Conservation (phyloP, 2,329 filamentous ascomycete genomes). For the Fusarium acutatum region DNA sequence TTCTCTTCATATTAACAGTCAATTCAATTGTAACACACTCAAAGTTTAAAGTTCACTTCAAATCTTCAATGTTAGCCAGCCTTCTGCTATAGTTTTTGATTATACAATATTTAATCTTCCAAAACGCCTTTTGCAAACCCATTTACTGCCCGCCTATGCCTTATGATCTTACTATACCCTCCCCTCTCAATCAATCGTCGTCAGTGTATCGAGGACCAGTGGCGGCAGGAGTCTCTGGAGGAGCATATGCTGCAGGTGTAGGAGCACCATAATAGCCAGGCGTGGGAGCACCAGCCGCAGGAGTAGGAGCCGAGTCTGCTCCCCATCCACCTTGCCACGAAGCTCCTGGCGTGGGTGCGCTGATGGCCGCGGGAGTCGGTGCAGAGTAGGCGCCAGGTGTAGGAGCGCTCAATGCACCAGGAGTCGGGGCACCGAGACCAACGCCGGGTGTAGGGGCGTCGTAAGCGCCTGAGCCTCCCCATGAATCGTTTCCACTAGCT, state of each 20-base stretch:
- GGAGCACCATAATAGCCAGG: conserved; percentile 71
- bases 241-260: conserved; percentile 69
- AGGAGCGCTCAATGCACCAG: conserved; percentile 71
- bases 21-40: background rate
- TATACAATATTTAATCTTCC: conserved; percentile 30
- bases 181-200: conserved; percentile 50
- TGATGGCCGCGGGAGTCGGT: conserved; percentile 69
- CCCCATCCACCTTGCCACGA: conserved; percentile 69
- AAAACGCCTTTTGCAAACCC: conserved; percentile 31
- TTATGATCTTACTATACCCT: background rate
- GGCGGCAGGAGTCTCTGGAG: conserved; percentile 69
- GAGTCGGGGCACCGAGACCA: conserved; percentile 66
- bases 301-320: conserved; percentile 72
- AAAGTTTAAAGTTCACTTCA: background rate
- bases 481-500: conserved; percentile 65
- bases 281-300: conserved; percentile 72
- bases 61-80: background rate
- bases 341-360: conserved; percentile 74
- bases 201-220: conserved; percentile 64
- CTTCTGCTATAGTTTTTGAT: conserved; percentile 15
- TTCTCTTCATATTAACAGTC: background rate
- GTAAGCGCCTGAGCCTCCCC: conserved; percentile 64
- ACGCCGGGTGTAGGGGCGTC: conserved; percentile 76
- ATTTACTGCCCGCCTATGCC: background rate
- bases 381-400: conserved; percentile 76